phyloP scores from a whole-genome alignment of 2,329 filamentous ascomycete species.

The Coniochaeta sp. region DNA sequence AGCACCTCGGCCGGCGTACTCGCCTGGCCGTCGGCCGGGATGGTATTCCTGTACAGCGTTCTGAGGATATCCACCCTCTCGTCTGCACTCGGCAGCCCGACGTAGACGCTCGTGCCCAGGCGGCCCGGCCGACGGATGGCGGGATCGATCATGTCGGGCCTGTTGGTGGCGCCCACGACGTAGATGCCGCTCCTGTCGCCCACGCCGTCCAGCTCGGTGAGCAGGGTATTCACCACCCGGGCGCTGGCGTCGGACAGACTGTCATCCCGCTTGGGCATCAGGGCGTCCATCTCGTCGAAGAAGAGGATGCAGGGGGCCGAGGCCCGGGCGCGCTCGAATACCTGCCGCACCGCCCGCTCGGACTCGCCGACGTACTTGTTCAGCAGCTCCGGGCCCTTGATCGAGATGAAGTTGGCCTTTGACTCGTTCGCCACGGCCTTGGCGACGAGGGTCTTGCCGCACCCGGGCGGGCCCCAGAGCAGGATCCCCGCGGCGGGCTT shows the following conservation, averaged over 20 bases:
- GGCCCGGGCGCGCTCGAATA: conserved; percentile 80
- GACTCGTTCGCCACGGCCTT: conserved; percentile 95
- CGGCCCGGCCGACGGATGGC: conserved; percentile 91
- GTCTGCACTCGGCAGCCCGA: conserved; percentile 71
- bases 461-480: conserved; percentile 94
- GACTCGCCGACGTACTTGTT: conserved; percentile 98
- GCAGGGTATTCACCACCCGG: conserved; percentile 87
- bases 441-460: conserved; percentile 91
- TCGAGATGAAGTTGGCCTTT: conserved; percentile 94
- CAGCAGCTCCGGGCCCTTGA: conserved; percentile 91
- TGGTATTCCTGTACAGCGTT: conserved; percentile 50
- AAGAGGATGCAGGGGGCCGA: conserved; percentile 92
- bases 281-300: conserved; percentile 93
- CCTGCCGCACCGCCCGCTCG: conserved; percentile 83
- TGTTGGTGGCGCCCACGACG: conserved; percentile 89
- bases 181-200: conserved; percentile 77
- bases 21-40: conserved; percentile 18
- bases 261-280: conserved; percentile 78
- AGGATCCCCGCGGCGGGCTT: conserved; percentile 78
- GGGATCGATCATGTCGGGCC: conserved; percentile 92
- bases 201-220: conserved; percentile 89
- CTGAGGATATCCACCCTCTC: conserved; percentile 78
- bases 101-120: conserved; percentile 79
- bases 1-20: conserved; percentile 33
- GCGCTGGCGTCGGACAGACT: conserved; percentile 68